A percentile compares a stretch with the other conserved stretches of the same genome.
Conservation (phyloP, 2,329 filamentous ascomycete species). For the Colletotrichum sp. region DNA sequence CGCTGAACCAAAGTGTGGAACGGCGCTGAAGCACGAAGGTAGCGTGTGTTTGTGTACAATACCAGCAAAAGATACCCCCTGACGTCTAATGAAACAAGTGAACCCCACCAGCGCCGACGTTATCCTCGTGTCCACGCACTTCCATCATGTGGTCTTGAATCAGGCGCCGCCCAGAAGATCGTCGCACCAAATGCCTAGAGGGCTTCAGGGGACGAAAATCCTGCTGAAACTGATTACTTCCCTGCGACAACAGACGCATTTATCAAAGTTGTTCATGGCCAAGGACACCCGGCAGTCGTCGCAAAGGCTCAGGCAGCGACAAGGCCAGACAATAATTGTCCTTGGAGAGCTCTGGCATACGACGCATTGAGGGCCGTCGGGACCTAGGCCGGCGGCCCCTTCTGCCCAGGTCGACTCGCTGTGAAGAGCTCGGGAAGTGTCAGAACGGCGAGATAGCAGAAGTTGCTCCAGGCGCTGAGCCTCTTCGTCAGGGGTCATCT, state of each 20-base stretch:
- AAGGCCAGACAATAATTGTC: conserved; percentile 95
- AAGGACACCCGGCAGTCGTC: conserved; percentile 94
- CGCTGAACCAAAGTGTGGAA: not conserved
- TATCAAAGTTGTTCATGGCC: conserved; percentile 96
- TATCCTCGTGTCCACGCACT: not conserved
- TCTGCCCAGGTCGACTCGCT: conserved; percentile 62
- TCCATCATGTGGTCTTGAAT: not conserved
- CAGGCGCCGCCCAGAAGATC: no score
- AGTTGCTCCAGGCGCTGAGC: conserved; percentile 66
- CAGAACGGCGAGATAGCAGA: conserved; percentile 55
- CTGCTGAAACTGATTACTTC: conserved; percentile 89
- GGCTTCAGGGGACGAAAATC: conserved; percentile 76
- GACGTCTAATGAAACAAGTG: not conserved
- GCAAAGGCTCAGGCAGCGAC: conserved; percentile 90
- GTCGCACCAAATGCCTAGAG: not conserved
- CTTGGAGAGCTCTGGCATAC: conserved; percentile 88
- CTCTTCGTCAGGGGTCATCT: conserved; percentile 62
- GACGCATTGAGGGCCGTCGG: conserved; percentile 82
- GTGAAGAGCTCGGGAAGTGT: not conserved
- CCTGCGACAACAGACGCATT: conserved; percentile 91
- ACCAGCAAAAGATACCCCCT: conserved; percentile 1
- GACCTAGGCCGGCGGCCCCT: conserved; percentile 75
- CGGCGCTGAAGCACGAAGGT: not conserved
- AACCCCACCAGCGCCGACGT: not conserved
- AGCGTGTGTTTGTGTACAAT: not conserved